phyloP scores from a whole-genome alignment of 768 basidiomycete genomes.

The Pisolithus albus region DNA sequence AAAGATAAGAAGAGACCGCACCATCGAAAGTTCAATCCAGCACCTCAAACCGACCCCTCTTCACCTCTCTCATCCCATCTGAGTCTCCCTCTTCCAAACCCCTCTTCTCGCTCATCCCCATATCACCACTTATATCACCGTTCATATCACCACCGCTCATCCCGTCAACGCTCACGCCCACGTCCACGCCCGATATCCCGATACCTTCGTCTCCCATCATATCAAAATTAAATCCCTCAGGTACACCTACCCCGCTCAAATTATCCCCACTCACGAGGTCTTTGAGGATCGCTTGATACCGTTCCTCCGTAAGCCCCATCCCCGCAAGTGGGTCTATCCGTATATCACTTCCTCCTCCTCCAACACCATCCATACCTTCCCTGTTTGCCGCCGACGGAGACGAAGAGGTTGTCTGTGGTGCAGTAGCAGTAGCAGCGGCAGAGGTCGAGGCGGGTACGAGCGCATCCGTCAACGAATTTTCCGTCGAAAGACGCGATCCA shows the following conservation, averaged over 20 bases:
- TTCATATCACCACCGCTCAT: background rate
- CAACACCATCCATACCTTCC: background rate
- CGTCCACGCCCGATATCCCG: background rate
- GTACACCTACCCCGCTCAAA: constrained; percentile 38
- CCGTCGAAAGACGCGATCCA: constrained; percentile 50
- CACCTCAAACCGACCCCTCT: constrained; percentile 56
- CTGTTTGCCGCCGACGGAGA: background rate
- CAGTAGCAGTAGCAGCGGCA: background rate
- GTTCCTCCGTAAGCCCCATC: constrained; percentile 85
- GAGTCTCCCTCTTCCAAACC: constrained; percentile 32
- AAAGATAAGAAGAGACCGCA: background rate
- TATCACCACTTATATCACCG: constrained; percentile 1
- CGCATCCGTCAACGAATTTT: constrained; percentile 48
- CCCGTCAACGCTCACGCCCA: constrained; percentile 9
- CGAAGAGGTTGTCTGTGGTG: background rate
- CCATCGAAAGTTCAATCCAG: constrained; percentile 36
- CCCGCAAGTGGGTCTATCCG: constrained; percentile 78
- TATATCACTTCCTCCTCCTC: constrained; percentile 30
- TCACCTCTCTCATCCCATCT: constrained; percentile 37
- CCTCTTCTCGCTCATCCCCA: constrained; percentile 32
- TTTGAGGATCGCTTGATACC: constrained; percentile 74
- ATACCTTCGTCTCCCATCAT: constrained; percentile 1
- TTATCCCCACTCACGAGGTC: constrained; percentile 63
- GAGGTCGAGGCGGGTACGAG: constrained; percentile 35
- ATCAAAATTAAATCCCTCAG: constrained; percentile 21